Percentiles rank a stretch among this genome's conserved stretches.
Conservation (phyloP, 139 green algal species). For the Diplosphaera chodatii region DNA sequence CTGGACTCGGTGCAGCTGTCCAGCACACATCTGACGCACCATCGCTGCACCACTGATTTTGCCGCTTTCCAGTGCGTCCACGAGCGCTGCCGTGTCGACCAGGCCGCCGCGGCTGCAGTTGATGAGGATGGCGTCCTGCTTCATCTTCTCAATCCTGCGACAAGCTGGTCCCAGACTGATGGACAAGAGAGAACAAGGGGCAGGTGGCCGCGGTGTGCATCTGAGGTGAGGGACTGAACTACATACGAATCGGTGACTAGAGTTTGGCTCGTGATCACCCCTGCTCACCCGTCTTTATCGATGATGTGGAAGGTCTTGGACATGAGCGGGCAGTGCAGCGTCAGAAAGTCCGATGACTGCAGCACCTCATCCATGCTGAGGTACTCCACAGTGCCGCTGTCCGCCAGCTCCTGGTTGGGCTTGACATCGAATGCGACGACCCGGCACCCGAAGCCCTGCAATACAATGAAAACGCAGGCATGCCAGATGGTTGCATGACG, state of each 20-base stretch:
- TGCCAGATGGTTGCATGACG: too few relatives aligned
- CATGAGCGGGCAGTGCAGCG: conserved; percentile 62
- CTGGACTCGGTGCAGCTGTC: too few relatives aligned
- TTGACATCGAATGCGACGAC: conserved; percentile 57
- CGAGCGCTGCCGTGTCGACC: conserved; percentile 59
- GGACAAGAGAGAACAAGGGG: too few relatives aligned
- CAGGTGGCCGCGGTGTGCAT: too few relatives aligned
- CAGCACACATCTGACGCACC: conserved; percentile 9
- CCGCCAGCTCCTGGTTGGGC: conserved; percentile 36
- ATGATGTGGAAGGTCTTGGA: conserved; percentile 68
- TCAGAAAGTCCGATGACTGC: conserved; percentile 48
- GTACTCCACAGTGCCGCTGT: conserved; percentile 54
- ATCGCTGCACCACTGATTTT: conserved; percentile 39
- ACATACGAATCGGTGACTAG: too few relatives aligned
- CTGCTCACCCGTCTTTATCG: conserved; percentile 34
- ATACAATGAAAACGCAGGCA: too few relatives aligned
- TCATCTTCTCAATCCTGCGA: conserved; percentile 55
- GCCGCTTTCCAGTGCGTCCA: conserved; percentile 46
- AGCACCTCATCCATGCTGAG: conserved; percentile 46
- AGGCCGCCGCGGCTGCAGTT: conserved; percentile 69
- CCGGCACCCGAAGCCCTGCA: conserved; percentile 50
- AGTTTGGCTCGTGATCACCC: too few relatives aligned
- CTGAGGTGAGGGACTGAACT: too few relatives aligned
- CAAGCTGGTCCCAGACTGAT: too few relatives aligned
- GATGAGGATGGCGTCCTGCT: conserved; percentile 56